phyloP scores from a whole-genome alignment of 768 basidiomycete species.

The Boletus sp. region DNA sequence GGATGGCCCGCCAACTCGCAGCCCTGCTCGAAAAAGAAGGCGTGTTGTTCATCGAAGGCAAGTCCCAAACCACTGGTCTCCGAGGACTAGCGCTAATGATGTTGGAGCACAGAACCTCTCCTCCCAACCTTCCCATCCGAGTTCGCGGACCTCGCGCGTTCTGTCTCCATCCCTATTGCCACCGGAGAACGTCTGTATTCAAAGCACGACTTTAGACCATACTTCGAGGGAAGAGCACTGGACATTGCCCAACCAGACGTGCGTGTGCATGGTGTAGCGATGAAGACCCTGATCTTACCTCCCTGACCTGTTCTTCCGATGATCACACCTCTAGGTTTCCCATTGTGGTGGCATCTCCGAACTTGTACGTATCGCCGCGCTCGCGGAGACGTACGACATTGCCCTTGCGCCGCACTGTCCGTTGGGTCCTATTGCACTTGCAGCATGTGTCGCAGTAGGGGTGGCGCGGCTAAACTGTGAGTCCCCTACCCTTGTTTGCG shows the following conservation, averaged over 20 bases:
- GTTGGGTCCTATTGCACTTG: conserved; percentile 67
- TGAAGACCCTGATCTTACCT: not conserved
- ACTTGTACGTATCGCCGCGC: conserved; percentile 52
- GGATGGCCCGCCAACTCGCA: conserved; percentile 68
- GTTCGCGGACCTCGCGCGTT: conserved; percentile 54
- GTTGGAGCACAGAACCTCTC: conserved; percentile 45
- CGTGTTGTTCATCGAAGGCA: conserved; percentile 67
- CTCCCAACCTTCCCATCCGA: conserved; percentile 60
- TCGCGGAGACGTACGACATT: conserved; percentile 70
- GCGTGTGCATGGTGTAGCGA: conserved; percentile 14
- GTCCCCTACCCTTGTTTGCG: conserved; percentile 15
- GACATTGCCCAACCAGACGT: conserved; percentile 73
- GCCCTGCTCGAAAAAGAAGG: conserved; percentile 55
- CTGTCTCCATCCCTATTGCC: conserved; percentile 59
- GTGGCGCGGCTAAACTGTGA: conserved; percentile 58
- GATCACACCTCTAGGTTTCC: conserved; percentile 39
- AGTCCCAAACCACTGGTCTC: not conserved
- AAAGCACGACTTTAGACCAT: conserved; percentile 61
- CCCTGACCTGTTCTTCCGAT: not conserved
- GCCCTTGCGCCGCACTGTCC: conserved; percentile 74
- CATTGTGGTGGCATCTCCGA: conserved; percentile 65
- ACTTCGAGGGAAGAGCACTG: conserved; percentile 60
- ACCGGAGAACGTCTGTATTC: conserved; percentile 65
- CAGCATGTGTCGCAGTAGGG: conserved; percentile 66
- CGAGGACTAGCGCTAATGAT: not conserved